Evolutionary conservation across 2,329 filamentous ascomycete genomes (phyloP).

Genomic region (Penicillium sp.): DNA sequence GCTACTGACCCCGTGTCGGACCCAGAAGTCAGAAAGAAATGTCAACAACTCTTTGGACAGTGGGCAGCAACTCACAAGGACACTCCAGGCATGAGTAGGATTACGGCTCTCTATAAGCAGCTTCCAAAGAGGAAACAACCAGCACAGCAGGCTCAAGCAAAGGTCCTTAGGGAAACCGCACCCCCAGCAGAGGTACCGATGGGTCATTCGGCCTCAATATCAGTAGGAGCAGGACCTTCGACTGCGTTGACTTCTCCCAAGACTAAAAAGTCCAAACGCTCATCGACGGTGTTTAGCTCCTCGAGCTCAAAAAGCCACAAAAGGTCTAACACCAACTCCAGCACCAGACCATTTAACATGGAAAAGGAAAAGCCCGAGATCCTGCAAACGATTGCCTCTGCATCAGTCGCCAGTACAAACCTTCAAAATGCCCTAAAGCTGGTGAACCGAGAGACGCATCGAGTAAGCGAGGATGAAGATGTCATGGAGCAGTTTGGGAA

Average conservation of each 20-base stretch:
- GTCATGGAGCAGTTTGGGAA: constrained; percentile 75
- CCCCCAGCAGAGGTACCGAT: constrained; percentile 35
- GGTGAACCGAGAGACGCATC: constrained; percentile 84
- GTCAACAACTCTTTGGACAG: constrained; percentile 76
- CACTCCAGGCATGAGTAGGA: constrained; percentile 72
- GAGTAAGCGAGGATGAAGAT: constrained; percentile 77
- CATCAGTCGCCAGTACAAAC: constrained; percentile 87
- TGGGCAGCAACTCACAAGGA: constrained; percentile 82
- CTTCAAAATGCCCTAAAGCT: constrained; percentile 80
- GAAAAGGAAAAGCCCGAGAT: constrained; percentile 84
- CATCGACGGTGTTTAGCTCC: constrained; percentile 30
- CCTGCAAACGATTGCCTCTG: constrained; percentile 81
- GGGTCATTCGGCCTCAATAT: constrained; percentile 38
- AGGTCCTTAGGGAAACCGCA: constrained; percentile 76
- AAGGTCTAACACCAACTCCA: constrained; percentile 41
- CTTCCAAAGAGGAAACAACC: constrained; percentile 66
- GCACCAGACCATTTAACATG: constrained; percentile 63
- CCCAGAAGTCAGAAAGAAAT: constrained; percentile 80
- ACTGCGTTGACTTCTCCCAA: constrained; percentile 34
- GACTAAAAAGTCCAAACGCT: constrained; percentile 28
- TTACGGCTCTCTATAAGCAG: constrained; percentile 73
- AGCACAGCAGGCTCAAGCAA: constrained; percentile 72
- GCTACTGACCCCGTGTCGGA: constrained; percentile 83
- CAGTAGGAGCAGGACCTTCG: constrained; percentile 34
- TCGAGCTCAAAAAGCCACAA: constrained; percentile 51